Conservation (phyloP, 2,329 filamentous ascomycete species). For the Bipolaris zeicola region DNA sequence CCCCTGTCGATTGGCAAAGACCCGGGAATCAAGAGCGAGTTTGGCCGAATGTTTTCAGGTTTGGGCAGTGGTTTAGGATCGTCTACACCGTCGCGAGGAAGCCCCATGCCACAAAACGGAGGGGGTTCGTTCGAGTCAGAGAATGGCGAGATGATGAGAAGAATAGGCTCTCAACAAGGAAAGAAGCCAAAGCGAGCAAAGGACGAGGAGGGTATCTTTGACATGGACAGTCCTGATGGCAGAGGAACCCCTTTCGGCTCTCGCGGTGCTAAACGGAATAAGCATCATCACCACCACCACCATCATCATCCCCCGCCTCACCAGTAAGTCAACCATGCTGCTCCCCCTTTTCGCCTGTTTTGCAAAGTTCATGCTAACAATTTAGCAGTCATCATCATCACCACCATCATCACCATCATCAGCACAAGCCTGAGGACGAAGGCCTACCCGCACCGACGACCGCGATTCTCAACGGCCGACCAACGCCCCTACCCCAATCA, state of each 20-base stretch:
- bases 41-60: conserved; percentile 94
- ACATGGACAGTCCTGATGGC: conserved; percentile 68
- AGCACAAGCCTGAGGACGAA: conserved; percentile 61
- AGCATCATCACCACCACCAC: conserved; percentile 55
- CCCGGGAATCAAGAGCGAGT: conserved; percentile 90
- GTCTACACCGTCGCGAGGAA: conserved; percentile 60
- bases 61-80: conserved; percentile 73
- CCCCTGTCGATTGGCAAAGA: conserved; percentile 79
- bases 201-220: conserved; percentile 72
- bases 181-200: conserved; percentile 66
- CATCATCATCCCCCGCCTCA: conserved; percentile 64
- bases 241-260: conserved; percentile 65
- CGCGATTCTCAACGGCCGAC: conserved; percentile 30
- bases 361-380: conserved; percentile 21
- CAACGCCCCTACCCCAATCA: conserved; percentile 39
- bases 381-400: conserved; percentile 62
- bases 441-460: conserved; percentile 30
- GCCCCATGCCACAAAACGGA: conserved; percentile 52
- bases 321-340: conserved; percentile 52
- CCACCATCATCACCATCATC: conserved; percentile 63
- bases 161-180: conserved; percentile 47
- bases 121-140: conserved; percentile 37
- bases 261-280: conserved; percentile 70
- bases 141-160: conserved; percentile 36
- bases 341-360: background rate